A percentile compares a stretch with the other conserved stretches of the same genome.
phyloP scores from a whole-genome alignment of 257 asterid species.

The Nicotiana obtusifolia region DNA sequence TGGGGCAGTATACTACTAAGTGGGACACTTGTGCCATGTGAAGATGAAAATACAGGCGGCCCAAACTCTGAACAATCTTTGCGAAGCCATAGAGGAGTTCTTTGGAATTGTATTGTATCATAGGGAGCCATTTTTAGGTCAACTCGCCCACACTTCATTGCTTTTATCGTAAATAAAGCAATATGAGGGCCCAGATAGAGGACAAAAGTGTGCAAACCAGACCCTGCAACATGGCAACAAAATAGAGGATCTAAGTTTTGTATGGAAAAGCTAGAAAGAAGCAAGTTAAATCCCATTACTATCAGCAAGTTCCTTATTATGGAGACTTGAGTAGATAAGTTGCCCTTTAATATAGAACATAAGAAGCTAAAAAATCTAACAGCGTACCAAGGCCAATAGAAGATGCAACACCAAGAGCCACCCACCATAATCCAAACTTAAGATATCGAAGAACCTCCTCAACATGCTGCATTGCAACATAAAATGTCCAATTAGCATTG shows the following conservation, averaged over 20 bases:
- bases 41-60: conserved; percentile 56
- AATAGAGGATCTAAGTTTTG: not conserved
- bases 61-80: conserved; percentile 79
- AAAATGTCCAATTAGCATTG: not conserved
- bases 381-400: conserved; percentile 86
- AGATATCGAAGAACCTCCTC: conserved; percentile 60
- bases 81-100: conserved; percentile 75
- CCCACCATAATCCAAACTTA: conserved; percentile 88
- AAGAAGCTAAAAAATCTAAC: not conserved
- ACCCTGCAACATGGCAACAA: conserved; percentile 38
- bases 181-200: conserved; percentile 93
- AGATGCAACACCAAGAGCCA: conserved; percentile 96
- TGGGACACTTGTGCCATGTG: conserved; percentile 54
- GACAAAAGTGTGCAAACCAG: conserved; percentile 94
- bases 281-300: not conserved
- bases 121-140: conserved; percentile 87
- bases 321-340: not conserved
- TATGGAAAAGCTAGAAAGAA: not conserved
- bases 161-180: conserved; percentile 81
- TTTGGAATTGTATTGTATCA: conserved; percentile 77
- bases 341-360: not conserved
- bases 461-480: conserved; percentile 49
- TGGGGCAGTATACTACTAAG: conserved; percentile 81
- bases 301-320: not conserved
- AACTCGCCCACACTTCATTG: conserved; percentile 82